Conservation (phyloP, 2,329 filamentous ascomycete species). For the Beauveria scarabaeidicola region DNA sequence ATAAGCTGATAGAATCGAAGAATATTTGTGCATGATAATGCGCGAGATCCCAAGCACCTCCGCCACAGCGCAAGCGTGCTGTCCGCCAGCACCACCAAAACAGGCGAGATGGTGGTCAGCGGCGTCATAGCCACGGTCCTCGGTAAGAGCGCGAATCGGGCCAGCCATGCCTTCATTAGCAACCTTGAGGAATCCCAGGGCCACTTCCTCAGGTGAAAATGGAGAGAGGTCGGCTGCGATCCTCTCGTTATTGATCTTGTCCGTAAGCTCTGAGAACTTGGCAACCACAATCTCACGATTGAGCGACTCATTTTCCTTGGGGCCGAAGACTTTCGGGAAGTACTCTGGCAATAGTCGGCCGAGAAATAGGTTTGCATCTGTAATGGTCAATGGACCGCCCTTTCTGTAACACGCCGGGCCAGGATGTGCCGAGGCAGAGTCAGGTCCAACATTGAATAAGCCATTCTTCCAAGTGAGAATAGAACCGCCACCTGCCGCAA, state of each 20-base stretch:
- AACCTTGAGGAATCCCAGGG: slow-evolving; percentile 28
- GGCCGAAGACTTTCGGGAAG: slow-evolving; percentile 65
- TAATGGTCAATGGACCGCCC: slow-evolving; percentile 61
- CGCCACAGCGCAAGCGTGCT: slow-evolving; percentile 36
- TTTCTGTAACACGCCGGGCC: slow-evolving; percentile 69
- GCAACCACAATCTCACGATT: slow-evolving; percentile 31
- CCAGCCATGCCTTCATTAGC: slow-evolving; percentile 28
- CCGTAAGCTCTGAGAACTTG: slow-evolving; percentile 34
- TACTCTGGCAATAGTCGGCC: slow-evolving; percentile 53
- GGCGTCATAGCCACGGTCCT: slow-evolving; percentile 27
- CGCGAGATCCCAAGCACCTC: slow-evolving; percentile 33
- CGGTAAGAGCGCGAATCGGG: slow-evolving; percentile 27
- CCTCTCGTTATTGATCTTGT: slow-evolving; percentile 31
- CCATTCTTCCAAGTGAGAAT: slow-evolving; percentile 64
- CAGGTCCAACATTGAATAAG: slow-evolving; percentile 64
- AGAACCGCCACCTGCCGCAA: slow-evolving; percentile 67
- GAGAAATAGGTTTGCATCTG: slow-evolving; percentile 62
- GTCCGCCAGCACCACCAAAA: slow-evolving; percentile 32
- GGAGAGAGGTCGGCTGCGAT: slow-evolving; percentile 19
- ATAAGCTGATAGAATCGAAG: slow-evolving; percentile 37
- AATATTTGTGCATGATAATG: slow-evolving; percentile 36
- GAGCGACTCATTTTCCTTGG: slow-evolving; percentile 51
- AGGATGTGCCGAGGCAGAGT: slow-evolving; percentile 61
- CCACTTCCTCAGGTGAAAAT: slow-evolving; percentile 28
- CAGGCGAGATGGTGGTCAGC: slow-evolving; percentile 27